These are phyloP conservation scores for Daldinia caldariorum DNA, from an alignment of 495 filamentous ascomycete genomes.

Conservation along the genomic window DNA sequence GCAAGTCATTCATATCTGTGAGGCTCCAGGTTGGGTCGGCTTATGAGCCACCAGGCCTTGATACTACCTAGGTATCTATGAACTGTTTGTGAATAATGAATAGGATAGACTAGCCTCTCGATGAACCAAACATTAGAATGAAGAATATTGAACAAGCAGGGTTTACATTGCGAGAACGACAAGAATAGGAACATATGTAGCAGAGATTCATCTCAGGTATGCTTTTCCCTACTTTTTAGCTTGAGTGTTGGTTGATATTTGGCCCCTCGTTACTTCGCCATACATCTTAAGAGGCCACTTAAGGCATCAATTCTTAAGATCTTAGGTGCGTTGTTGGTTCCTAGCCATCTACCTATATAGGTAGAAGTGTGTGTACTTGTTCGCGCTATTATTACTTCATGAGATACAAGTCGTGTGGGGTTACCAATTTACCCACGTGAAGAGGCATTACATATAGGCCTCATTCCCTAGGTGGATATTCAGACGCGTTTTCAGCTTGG, in stretches of 20 bases:
- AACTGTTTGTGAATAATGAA: background rate
- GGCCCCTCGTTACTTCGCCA: background rate
- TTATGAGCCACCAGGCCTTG: conserved; percentile 1
- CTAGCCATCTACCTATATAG: background rate
- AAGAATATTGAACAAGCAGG: background rate
- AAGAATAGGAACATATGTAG: background rate
- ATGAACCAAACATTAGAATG: background rate
- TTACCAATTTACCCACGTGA: conserved; percentile 8
- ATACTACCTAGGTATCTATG: background rate
- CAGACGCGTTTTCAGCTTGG: background rate
- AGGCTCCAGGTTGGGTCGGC: conserved; percentile 14
- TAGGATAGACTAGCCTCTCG: background rate
- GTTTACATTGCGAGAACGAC: background rate
- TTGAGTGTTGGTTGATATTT: conserved; percentile 21
- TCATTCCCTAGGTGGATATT: background rate
- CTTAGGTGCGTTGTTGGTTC: conserved; percentile 26
- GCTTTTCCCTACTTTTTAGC: conserved; percentile 8
- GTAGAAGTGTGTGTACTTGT: too few species aligned
- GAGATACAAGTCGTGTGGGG: background rate
- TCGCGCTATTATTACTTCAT: background rate
- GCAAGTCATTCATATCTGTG: conserved; percentile 21
- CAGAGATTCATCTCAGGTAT: background rate
- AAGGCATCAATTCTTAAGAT: conserved; percentile 25
- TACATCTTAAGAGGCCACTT: conserved; percentile 25
- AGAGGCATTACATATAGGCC: background rate